Evolutionary conservation across 2,329 filamentous ascomycete species (phyloP), one percentile per base, ranked within the genome.

Genomic region (Sphaceloma murrayae): DNA sequence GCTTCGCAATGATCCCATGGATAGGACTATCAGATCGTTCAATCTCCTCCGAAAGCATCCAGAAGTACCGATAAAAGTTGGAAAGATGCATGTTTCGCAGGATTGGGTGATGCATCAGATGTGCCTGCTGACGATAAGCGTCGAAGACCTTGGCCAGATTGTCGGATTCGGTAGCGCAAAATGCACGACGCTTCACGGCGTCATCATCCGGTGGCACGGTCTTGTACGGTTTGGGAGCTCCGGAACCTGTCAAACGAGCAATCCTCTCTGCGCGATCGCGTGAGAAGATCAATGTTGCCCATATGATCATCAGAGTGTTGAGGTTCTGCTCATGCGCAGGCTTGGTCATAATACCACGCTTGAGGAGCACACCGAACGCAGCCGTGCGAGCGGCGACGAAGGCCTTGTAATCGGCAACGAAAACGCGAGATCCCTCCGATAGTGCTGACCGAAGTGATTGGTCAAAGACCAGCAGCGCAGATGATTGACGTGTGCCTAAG

Each of bases 11-110:
- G 9, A 30, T 40, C 36, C 30, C 30, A 3, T 26, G 36, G 9
- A 40, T 40, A 26, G 24, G 19, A 14, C 36, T 40, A 17, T 40
- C 36, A 7, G 7, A 17, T 9, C 36, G 36, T 29, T 40, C 36
- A 29, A 40, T 40, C 9, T 40, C 36, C 14, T 40, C 36, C 2
- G 36, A 40, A 14, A 40, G 36, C 36, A 40, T 40, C 36, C 36
- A 40, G 36, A 40, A 40, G n/a, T 30, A 40, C 13, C 36, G 36
- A 11, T 40, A 40, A 26, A 40, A 40, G 24, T 40, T 40, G 21
- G 36, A 40, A 14, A 40, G 36, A 10, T 40, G 24, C 36, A 40
- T 40, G 24, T 40, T 40, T 13, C 30, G 36, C 36, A 40, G 18
- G 14, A 40, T 40, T 11, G 36, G 36, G 18, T 40, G 36, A 18